Evolutionary conservation across 2,329 filamentous ascomycete species (phyloP), one percentile per base, ranked within the genome.

Genomic region (Ceratocystis albifundus): DNA sequence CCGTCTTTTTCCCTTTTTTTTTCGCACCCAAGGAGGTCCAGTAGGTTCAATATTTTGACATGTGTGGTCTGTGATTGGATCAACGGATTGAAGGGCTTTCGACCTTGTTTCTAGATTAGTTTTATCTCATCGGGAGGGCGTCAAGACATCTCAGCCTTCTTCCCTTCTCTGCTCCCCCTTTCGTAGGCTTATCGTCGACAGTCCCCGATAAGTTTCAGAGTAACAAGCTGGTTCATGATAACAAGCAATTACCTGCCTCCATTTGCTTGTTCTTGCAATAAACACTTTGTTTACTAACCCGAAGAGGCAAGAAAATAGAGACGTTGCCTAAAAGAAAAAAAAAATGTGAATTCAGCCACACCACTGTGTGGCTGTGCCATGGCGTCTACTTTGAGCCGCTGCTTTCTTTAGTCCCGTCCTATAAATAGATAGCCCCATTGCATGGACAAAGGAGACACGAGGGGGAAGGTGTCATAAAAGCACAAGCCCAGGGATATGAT

Each of bases 401-500:
- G 22, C 22, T 50, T 32, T 30, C 22, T 50, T 32, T 30, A 20
- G 12, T 59, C 6, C 3, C 8, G 25, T 36, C 7, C 53, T 59
- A 59, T 59, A 59, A 59, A 59, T 59, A 59, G 53, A n/a, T 50
- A 15, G 46, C 46, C 46, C 46, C 4, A 30, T 59, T 7, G 28
- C 53, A 4, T n/a, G 12, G 4, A 25, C 22, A 25, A 53, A 53
- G n/a, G 10, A 25, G 6, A 53, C 8, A 28, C 48, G 48, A 25
- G 20, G 8, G 22, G 20, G 3, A n/a, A 53, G 36, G 36, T 41
- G 36, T 41, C 48, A 53, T 22, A 53, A 48, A 48, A 48, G 48
- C 48, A 53, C 48, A 53, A 25, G 53, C 53, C 53, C 53, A 30
- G 25, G 53, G 53, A 30, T 59, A 59, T 59, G 53, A 59, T 59